These are phyloP conservation scores for Solanum sejunctum DNA, from an alignment of 257 asterid species.

Conservation along the genomic window DNA sequence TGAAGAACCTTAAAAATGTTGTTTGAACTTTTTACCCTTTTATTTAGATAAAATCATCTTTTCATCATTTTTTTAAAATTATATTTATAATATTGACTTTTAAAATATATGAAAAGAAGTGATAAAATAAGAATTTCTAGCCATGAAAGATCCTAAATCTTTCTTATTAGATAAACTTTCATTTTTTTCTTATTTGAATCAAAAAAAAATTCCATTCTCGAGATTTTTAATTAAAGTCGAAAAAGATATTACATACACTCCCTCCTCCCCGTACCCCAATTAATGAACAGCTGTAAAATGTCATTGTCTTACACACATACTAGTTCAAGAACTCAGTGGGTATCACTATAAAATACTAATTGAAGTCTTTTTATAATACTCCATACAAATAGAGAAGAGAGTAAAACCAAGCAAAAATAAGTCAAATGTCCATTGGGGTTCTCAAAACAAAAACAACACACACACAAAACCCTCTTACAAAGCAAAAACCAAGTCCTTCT, in stretches of 20 bases:
- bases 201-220: too few relatives aligned
- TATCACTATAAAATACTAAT: constrained; percentile 52
- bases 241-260: neutral
- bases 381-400: neutral
- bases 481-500: constrained; percentile 5
- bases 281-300: neutral
- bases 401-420: constrained; percentile 3
- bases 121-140: too few relatives aligned
- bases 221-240: neutral
- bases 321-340: constrained; percentile 3
- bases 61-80: too few relatives aligned
- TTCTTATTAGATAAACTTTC: too few relatives aligned
- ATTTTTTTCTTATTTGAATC: too few relatives aligned
- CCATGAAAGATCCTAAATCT: too few relatives aligned
- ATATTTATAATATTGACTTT: too few relatives aligned
- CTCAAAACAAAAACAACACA: constrained; percentile 8
- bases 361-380: constrained; percentile 23
- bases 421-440: constrained; percentile 41
- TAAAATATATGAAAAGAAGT: too few relatives aligned
- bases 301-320: constrained; percentile 4
- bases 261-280: neutral
- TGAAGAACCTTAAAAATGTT: too few relatives aligned
- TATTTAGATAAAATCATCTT: too few relatives aligned
- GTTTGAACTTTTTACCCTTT: too few relatives aligned
- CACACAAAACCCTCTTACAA: constrained; percentile 17